Evolutionary conservation across 176 grass and related monocot genomes (phyloP).

Genomic region (Puccinellia tenuiflora): DNA sequence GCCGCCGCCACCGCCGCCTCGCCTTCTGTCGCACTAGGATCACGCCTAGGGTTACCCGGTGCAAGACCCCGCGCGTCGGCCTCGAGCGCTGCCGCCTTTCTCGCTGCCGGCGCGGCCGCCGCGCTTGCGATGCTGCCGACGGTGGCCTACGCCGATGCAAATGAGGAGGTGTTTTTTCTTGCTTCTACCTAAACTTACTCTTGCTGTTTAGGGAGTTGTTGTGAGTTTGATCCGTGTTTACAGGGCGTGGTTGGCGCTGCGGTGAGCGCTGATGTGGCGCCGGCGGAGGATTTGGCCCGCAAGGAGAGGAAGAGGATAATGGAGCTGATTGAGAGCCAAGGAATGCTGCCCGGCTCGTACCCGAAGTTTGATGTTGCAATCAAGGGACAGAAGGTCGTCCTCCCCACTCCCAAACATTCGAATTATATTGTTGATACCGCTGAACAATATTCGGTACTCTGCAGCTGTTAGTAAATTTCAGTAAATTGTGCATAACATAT

Average conservation of each 20-base stretch:
- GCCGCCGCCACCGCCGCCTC: constrained; percentile 19
- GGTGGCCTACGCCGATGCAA: constrained; percentile 49
- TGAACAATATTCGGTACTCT: background rate
- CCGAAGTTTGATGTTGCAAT: constrained; percentile 56
- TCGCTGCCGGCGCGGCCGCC: constrained; percentile 16
- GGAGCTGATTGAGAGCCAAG: constrained; percentile 41
- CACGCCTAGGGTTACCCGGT: constrained; percentile 6
- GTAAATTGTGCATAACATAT: background rate
- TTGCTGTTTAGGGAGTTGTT: background rate
- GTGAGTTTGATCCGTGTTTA: constrained; percentile 15
- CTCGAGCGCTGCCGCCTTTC: constrained; percentile 17
- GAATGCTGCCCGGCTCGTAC: constrained; percentile 57
- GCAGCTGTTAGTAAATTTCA: background rate
- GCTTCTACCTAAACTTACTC: background rate
- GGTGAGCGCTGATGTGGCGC: background rate
- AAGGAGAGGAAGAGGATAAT: constrained; percentile 68
- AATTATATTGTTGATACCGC: background rate
- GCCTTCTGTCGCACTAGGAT: background rate
- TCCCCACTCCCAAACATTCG: background rate
- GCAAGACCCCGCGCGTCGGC: background rate
- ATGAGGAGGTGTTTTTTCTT: constrained; percentile 21
- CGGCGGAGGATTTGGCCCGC: constrained; percentile 38
- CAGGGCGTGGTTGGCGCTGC: constrained; percentile 15
- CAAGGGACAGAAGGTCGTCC: constrained; percentile 54
- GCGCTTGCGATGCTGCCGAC: constrained; percentile 32